Conservation (phyloP, 2,329 filamentous ascomycete species). For the Neofusicoccum sp. region DNA sequence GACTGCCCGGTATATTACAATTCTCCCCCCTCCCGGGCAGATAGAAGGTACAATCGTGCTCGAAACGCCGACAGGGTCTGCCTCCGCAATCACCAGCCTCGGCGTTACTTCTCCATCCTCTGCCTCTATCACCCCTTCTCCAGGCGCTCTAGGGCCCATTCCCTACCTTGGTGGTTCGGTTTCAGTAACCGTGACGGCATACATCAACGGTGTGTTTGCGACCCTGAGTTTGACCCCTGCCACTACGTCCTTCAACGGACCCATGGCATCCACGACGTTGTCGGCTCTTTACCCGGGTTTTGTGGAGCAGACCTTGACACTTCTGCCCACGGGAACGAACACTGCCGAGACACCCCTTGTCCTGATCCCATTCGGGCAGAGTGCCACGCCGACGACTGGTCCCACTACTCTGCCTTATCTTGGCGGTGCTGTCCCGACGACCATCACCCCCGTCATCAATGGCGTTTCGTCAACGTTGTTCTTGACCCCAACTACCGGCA, state of each 20-base stretch:
- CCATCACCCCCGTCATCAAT: background rate
- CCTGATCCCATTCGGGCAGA: no score
- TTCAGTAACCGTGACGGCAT: background rate
- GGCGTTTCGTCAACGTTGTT: background rate
- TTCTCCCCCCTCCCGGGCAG: background rate
- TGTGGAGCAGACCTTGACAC: background rate
- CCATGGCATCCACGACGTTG: background rate
- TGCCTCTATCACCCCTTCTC: background rate
- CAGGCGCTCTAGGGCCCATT: no score
- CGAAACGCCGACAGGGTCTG: background rate
- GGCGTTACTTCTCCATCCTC: background rate
- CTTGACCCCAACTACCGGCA: background rate
- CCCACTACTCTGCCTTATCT: background rate
- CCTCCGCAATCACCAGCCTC: background rate
- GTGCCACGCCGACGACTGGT: background rate
- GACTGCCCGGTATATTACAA: background rate
- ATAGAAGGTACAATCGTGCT: background rate
- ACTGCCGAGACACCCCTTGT: no score
- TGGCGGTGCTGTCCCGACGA: background rate
- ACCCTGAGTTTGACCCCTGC: background rate
- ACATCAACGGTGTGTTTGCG: background rate
- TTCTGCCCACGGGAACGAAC: background rate
- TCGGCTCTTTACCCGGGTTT: background rate
- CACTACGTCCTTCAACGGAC: background rate
- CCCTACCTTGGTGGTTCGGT: no score